Base-by-base conservation (phyloP, 2,329 filamentous ascomycete species). In the Rhexocercosporidium sp. region DNA sequence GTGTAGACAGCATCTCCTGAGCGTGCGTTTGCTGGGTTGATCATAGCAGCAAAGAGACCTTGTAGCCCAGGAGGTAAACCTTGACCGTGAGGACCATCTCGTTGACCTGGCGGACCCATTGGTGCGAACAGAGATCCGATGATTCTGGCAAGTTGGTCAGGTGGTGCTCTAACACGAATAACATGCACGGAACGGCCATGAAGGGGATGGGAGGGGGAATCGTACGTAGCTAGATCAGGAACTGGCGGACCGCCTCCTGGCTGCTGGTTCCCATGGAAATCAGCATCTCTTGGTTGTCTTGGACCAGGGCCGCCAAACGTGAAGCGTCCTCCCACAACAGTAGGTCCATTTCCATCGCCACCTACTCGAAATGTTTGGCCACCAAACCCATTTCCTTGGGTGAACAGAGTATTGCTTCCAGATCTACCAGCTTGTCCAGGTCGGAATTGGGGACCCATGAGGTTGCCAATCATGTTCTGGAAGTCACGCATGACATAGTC, bases 1-100 rank as follows among this genome's bases (percentile, higher is more conserved):
- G 92, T 91, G 77, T 95, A 96, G 0, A 97, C 95, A 8, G 90
- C 92, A 78, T 98, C 95, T 22, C 94, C 92, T 66, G 86, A 83
- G 18, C 82, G 79, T 8, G 81, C 84, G 66, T 83, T 81, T n/a
- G 79, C 80, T 16, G 86, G 85, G 62, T 83, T 84, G 46, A 89
- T 78, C 27, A 90, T 72, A 41, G 78, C 77, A 8, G 80, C 80
- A 20, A 90, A 78, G 5, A 90, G 79, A n/a, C 85, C 83, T 39
- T 84, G 83, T 4, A 89, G 75, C 37, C 81, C 81, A 18, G 75
- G 72, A 16, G 76, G 75, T 20, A 85, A 73, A 18, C 77, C 77
- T 37, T 69, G 60, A 71, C 67, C 75, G 8, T 70, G 71, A 34
- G 62, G 59, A 29, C 61, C 69, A 34, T 56, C 65, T 47, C 46